A percentile compares a stretch with the other conserved stretches of the same genome.
Conservation (phyloP, 202 grass and related monocot species). For the Bolboschoenoplectus hybrid region DNA sequence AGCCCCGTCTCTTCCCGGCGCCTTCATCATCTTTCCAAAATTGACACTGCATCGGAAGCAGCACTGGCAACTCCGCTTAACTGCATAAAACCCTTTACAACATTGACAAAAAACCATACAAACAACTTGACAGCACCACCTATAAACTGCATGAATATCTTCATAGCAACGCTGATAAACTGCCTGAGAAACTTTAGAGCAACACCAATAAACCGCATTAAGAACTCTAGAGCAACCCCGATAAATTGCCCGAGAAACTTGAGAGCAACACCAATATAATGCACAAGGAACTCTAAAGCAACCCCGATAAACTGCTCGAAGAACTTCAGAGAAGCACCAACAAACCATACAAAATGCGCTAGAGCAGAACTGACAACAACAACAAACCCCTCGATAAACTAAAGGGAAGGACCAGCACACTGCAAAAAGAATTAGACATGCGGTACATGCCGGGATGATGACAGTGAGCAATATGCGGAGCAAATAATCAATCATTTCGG, state of each 20-base stretch:
- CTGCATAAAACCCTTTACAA: background rate
- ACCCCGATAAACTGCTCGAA: background rate
- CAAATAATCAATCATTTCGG: conserved; percentile 43
- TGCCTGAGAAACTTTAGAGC: background rate
- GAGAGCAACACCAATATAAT: background rate
- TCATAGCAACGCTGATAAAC: background rate
- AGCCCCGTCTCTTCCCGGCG: conserved; percentile 36
- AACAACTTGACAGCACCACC: background rate
- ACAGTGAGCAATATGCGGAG: conserved; percentile 21
- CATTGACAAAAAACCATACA: background rate
- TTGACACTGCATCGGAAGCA: background rate
- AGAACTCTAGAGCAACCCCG: background rate
- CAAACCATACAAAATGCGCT: background rate
- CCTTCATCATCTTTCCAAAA: conserved; percentile 28
- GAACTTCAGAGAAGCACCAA: background rate
- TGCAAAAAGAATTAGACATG: background rate
- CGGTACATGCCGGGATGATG: conserved; percentile 15
- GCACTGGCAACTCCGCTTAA: background rate
- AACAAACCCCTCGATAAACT: background rate
- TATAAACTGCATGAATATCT: background rate
- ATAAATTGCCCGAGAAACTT: background rate
- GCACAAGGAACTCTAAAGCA: background rate
- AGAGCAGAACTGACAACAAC: background rate
- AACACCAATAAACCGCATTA: background rate
- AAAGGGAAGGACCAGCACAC: background rate